Percentiles rank a stretch among this genome's conserved stretches.
phyloP scores from a whole-genome alignment of 202 grass and related monocot species.

The Brachypodium distachyon region DNA sequence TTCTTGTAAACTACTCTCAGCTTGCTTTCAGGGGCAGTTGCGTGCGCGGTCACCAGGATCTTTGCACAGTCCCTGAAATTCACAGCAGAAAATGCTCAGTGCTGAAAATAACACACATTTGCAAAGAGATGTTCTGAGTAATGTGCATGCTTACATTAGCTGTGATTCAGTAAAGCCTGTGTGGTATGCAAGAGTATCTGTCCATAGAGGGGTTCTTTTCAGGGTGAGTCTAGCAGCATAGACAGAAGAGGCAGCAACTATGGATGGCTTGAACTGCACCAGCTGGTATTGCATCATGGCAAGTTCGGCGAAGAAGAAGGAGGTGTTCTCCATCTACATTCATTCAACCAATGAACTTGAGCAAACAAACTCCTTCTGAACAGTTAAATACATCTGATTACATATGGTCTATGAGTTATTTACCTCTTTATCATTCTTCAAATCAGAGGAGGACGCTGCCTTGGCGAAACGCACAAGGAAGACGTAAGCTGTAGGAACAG shows the following conservation, averaged over 20 bases:
- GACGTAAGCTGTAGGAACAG: conserved; percentile 65
- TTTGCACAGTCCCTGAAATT: conserved; percentile 43
- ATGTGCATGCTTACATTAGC: conserved; percentile 39
- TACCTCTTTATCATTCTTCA: conserved; percentile 58
- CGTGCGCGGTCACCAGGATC: conserved; percentile 57
- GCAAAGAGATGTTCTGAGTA: neutral
- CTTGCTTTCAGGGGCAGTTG: conserved; percentile 41
- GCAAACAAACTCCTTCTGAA: neutral
- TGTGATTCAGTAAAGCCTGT: conserved; percentile 57
- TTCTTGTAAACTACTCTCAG: conserved; percentile 77
- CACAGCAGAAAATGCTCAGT: neutral
- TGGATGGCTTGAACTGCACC: conserved; percentile 42
- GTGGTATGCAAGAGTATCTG: conserved; percentile 62
- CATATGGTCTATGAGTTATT: neutral
- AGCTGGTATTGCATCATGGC: conserved; percentile 63
- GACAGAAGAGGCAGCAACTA: conserved; percentile 73
- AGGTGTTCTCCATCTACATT: conserved; percentile 73
- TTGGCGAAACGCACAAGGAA: conserved; percentile 76
- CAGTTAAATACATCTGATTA: neutral
- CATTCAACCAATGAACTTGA: neutral
- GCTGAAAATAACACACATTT: neutral
- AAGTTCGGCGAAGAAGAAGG: conserved; percentile 82
- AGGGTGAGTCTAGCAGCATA: conserved; percentile 79
- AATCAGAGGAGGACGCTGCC: conserved; percentile 12
- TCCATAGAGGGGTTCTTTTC: conserved; percentile 65